Base-by-base conservation (phyloP, 371 early-diverging fungal genomes). In the Nematocida major region DNA sequence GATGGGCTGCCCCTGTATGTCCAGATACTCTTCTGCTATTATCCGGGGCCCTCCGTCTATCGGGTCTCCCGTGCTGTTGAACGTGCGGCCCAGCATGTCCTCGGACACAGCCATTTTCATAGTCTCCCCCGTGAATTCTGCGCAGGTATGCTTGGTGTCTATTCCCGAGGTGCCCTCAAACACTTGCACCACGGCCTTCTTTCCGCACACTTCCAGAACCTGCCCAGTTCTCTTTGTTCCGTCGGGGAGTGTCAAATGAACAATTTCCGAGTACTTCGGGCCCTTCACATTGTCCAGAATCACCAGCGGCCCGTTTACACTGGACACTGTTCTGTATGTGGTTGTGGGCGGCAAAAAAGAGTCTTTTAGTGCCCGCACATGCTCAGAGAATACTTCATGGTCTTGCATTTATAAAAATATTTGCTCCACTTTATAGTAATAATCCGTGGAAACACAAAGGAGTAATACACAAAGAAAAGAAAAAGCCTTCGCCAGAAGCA, bases 121-220 rank as follows among this genome's bases (percentile, higher is more conserved):
- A 34, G 93, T 92, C 81, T 96, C 92, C 57, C 97, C 98, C 3
- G 95, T 93, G 84, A 99, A 97, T 81, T 92, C 92, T 32, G 93
- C 94, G 53, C 91, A 91, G 26, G 97, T 96, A 48, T 90, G 88
- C 86, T 93, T 95, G 59, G 93, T 91, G 85, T 99, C 98, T 67
- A 99, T 91, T 62, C 98, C 99, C 15, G 93, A 81, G 2, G 97
- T 99, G 48, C 99, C 98, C 87, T 99, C 98, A 84, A 97, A 99
- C 59, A 97, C 96, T 88, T 99, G 98, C 65, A 99, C 93, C 54
- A 99, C 88, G 24, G 97, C 99, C 78, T 90, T 90, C 84, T 92
- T 94, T 66, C 99, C 99, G 82, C 90, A 89, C 48, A 97, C 93
- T 87, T 99, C 99, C 49, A 97, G 88, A 49, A 97, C 97, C 84